These are phyloP conservation scores for Durusdinium trenchii DNA, from an alignment of 73 alveolate species.

Conservation along the genomic window DNA sequence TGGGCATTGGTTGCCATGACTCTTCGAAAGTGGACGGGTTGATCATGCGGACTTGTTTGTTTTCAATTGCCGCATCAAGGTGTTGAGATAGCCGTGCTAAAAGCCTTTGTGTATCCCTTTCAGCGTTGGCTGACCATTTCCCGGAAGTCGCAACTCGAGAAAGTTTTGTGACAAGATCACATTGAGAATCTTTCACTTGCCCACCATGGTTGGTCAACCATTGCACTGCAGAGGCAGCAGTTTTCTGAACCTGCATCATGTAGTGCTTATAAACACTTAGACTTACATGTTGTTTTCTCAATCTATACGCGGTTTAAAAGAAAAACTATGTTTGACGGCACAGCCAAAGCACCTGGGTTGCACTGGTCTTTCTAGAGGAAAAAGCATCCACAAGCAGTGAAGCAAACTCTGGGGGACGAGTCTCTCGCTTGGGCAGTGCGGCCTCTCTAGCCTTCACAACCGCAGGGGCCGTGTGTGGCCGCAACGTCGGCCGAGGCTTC, in stretches of 20 bases:
- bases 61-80: neutral
- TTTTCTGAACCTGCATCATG: too few relatives aligned
- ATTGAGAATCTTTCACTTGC: too few relatives aligned
- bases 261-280: too few relatives aligned
- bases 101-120: neutral
- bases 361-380: neutral
- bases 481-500: slow-evolving; percentile 32
- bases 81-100: neutral
- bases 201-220: neutral
- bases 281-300: too few relatives aligned
- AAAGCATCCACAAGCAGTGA: neutral
- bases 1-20: neutral
- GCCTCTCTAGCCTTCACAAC: neutral
- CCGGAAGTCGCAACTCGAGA: neutral
- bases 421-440: neutral
- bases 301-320: too few relatives aligned
- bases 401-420: neutral
- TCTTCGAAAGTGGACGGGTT: neutral
- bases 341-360: neutral
- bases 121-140: neutral
- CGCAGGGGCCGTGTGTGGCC: slow-evolving; percentile 27
- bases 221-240: neutral
- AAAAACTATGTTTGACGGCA: too few relatives aligned
- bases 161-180: neutral
- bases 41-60: neutral